Conservation (phyloP, 78 protist species). For the Monosiga brevicollis region DNA sequence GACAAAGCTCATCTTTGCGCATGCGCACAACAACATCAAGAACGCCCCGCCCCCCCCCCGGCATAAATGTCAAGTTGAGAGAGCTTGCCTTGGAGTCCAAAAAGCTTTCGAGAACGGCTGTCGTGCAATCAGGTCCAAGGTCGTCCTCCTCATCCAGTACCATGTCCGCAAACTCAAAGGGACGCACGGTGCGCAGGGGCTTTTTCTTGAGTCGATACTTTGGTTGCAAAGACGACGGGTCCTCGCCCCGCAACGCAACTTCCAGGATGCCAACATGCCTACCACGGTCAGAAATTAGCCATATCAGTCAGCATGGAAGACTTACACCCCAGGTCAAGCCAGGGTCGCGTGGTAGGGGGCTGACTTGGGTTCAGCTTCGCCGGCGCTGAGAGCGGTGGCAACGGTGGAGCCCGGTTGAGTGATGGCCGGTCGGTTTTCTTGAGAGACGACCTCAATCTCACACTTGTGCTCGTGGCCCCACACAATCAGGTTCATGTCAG, state of each 20-base stretch:
- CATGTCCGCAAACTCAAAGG: constrained; percentile 46
- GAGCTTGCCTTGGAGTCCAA: background rate
- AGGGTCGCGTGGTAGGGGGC: background rate
- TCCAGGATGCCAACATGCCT: constrained; percentile 62
- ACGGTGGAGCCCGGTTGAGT: constrained; percentile 90
- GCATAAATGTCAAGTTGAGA: background rate
- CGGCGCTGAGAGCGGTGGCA: constrained; percentile 72
- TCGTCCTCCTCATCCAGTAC: constrained; percentile 6
- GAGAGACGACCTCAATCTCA: background rate
- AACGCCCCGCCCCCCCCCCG: too few relatives aligned
- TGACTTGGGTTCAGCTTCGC: constrained; percentile 72
- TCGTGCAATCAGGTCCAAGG: background rate
- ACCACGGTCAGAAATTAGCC: background rate
- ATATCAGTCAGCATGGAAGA: background rate
- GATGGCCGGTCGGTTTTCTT: constrained; percentile 24
- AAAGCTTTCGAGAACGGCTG: background rate
- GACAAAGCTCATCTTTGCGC: background rate
- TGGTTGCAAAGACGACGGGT: too few relatives aligned
- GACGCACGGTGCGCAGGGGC: constrained; percentile 55
- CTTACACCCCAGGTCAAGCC: background rate
- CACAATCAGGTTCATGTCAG: constrained; percentile 76
- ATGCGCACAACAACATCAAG: too few relatives aligned
- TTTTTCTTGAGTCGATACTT: constrained; percentile 29
- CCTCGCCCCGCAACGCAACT: too few relatives aligned
- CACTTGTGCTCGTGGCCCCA: constrained; percentile 98